Conservation (phyloP, 1,284 basidiomycete species). For the Ganoderma lingzhi region DNA sequence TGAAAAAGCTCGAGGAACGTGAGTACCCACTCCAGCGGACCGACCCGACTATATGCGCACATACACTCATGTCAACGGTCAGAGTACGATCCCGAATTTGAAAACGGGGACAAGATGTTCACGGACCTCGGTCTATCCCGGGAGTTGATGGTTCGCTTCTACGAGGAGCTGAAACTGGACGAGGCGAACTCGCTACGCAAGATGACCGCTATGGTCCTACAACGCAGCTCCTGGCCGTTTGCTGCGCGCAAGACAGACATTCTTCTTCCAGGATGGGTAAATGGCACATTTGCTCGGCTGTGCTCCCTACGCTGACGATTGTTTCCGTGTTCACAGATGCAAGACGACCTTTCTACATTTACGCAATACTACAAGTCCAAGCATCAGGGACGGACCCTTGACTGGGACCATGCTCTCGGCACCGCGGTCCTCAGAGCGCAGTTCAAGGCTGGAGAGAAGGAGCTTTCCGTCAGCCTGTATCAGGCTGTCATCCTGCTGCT, state of each 20-base stretch:
- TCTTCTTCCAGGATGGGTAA: conserved; percentile 60
- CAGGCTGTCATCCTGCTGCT: conserved; percentile 89
- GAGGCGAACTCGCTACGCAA: conserved; percentile 40
- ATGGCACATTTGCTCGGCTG: conserved; percentile 32
- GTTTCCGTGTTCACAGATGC: conserved; percentile 59
- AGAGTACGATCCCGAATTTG: conserved; percentile 92
- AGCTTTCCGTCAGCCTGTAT: conserved; percentile 90
- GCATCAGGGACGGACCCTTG: conserved; percentile 77
- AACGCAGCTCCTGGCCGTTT: conserved; percentile 83
- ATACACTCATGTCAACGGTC: conserved; percentile 13
- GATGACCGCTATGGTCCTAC: conserved; percentile 75
- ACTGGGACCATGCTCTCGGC: conserved; percentile 87
- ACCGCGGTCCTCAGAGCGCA: conserved; percentile 76
- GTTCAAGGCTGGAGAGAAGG: conserved; percentile 81
- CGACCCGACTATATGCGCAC: background rate
- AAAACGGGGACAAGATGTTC: conserved; percentile 91
- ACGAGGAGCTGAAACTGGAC: conserved; percentile 38
- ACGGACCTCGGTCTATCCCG: conserved; percentile 82
- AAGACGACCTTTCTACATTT: conserved; percentile 70
- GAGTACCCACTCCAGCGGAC: conserved; percentile 40
- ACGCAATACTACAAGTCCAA: conserved; percentile 76
- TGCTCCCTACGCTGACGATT: background rate
- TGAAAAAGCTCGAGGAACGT: conserved; percentile 91
- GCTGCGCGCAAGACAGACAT: conserved; percentile 56
- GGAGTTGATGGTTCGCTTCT: conserved; percentile 72